Percentiles rank a stretch among this genome's conserved stretches.
These are phyloP conservation scores for Bruguiera parviflora DNA, from an alignment of 345 rosid genomes.

Conservation along the genomic window DNA sequence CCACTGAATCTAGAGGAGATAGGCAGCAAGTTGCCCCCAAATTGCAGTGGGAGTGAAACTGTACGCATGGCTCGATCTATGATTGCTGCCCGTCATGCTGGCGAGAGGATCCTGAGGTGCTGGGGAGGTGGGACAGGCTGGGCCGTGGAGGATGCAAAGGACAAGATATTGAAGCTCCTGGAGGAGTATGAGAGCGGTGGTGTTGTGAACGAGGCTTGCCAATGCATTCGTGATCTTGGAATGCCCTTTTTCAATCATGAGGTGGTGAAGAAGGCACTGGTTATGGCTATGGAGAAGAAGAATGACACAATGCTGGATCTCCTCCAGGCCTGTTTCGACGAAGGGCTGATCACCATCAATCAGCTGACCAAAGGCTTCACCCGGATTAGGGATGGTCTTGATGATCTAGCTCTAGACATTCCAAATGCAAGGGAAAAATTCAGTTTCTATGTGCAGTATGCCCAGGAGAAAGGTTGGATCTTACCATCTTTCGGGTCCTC, in stretches of 20 bases:
- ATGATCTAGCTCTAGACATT: constrained; percentile 93
- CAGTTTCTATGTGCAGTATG: constrained; percentile 55
- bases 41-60: constrained; percentile 83
- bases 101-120: constrained; percentile 93
- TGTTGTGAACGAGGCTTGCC: constrained; percentile 89
- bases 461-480: constrained; percentile 83
- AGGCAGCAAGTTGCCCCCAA: constrained; percentile 61
- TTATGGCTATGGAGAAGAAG: constrained; percentile 99
- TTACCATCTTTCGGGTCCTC: constrained; percentile 44
- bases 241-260: constrained; percentile 99
- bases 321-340: constrained; percentile 75
- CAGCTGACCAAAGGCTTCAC: constrained; percentile 93
- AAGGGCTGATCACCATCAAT: constrained; percentile 86
- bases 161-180: constrained; percentile 87
- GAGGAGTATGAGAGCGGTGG: constrained; percentile 95
- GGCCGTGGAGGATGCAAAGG: constrained; percentile 99
- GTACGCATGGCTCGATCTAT: constrained; percentile 73
- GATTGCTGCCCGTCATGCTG: constrained; percentile 90
- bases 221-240: constrained; percentile 89
- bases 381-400: constrained; percentile 80
- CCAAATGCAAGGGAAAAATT: constrained; percentile 91
- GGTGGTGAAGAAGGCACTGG: constrained; percentile 97
- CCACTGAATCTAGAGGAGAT: constrained; percentile 93
- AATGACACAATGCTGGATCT: constrained; percentile 80
- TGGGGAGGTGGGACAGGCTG: constrained; percentile 99